Conservation (phyloP, 2,329 filamentous ascomycete species). For the Venturia aucupariae region DNA sequence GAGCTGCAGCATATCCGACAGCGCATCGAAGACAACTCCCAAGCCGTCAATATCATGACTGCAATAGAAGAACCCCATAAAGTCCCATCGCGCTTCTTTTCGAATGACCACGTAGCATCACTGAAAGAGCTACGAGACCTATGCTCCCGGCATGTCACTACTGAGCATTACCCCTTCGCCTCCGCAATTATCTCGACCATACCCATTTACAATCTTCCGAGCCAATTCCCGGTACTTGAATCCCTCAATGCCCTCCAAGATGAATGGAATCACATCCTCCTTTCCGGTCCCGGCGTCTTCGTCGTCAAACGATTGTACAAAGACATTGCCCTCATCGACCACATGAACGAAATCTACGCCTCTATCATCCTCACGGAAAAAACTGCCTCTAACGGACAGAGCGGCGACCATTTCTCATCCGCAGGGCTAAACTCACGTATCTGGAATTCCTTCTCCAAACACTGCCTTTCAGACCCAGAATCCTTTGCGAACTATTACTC, state of each 20-base stretch:
- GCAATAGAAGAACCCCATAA: background rate
- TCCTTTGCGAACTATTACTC: slow-evolving; percentile 51
- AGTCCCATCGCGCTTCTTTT: background rate
- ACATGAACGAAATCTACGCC: slow-evolving; percentile 40
- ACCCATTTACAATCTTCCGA: slow-evolving; percentile 44
- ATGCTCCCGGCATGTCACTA: background rate
- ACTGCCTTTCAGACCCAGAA: slow-evolving; percentile 41
- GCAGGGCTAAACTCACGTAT: slow-evolving; percentile 53
- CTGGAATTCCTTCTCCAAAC: slow-evolving; percentile 59
- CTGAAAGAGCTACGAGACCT: background rate
- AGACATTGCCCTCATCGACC: slow-evolving; percentile 32
- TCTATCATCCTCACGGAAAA: slow-evolving; percentile 40
- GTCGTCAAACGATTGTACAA: slow-evolving; percentile 46
- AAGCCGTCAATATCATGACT: background rate
- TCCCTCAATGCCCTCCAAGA: slow-evolving; percentile 41
- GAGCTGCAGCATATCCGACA: too few relatives aligned
- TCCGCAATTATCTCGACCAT: slow-evolving; percentile 33
- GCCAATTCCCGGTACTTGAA: slow-evolving; percentile 25
- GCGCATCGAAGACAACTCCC: background rate
- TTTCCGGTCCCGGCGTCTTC: slow-evolving; percentile 49
- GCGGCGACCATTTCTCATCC: slow-evolving; percentile 52
- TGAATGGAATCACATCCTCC: slow-evolving; percentile 51
- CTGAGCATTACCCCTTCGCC: background rate
- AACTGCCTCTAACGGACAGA: slow-evolving; percentile 28
- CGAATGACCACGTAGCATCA: background rate